These are phyloP conservation scores for Lotus japonicus DNA, from an alignment of 306 rosid species.

Conservation along the genomic window DNA sequence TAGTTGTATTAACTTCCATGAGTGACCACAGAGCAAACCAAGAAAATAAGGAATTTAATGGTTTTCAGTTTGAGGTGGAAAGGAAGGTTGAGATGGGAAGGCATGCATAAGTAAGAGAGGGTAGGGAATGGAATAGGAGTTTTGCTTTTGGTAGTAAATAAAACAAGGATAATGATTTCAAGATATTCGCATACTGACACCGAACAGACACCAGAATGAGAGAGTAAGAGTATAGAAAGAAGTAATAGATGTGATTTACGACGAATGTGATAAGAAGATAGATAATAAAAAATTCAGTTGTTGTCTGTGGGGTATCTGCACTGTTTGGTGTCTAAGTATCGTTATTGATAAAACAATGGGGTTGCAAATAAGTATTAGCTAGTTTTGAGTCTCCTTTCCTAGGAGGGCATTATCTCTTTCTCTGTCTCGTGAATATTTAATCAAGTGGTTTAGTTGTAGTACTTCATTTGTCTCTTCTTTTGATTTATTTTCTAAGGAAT, in stretches of 20 bases:
- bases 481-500: constrained; percentile 33
- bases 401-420: constrained; percentile 21
- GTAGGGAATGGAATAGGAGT: constrained; percentile 13
- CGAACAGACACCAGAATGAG: too few species aligned
- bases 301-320: too few species aligned
- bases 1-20: constrained; percentile 59
- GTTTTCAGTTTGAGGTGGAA: constrained; percentile 4
- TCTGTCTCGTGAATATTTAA: constrained; percentile 40
- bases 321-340: too few species aligned
- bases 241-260: too few species aligned
- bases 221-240: too few species aligned
- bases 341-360: background rate
- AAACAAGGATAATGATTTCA: background rate
- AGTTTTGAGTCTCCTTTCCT: constrained; percentile 32
- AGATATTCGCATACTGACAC: too few species aligned
- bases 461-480: constrained; percentile 34
- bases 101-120: constrained; percentile 10
- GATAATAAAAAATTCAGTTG: too few species aligned
- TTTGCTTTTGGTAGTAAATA: constrained; percentile 3
- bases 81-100: constrained; percentile 14
- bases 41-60: background rate
- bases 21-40: constrained; percentile 38
- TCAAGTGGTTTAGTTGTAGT: constrained; percentile 28
- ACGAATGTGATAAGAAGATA: too few species aligned
- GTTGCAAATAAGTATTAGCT: constrained; percentile 18